Percentiles rank a stretch among this genome's conserved stretches.
phyloP scores from a whole-genome alignment of 2,329 filamentous ascomycete species.

The Alternaria sp. region DNA sequence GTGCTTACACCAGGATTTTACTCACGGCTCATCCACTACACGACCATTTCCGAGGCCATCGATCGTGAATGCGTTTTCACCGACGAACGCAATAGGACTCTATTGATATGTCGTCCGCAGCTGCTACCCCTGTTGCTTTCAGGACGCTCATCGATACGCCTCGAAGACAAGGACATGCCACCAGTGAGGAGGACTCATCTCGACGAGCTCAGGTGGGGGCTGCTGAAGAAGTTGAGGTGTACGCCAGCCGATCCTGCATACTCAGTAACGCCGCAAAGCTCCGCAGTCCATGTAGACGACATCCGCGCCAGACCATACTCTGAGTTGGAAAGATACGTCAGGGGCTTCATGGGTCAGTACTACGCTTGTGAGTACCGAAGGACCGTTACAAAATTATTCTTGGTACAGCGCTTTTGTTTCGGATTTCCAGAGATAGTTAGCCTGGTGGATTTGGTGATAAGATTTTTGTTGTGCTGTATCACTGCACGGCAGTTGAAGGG shows the following conservation, averaged over 20 bases:
- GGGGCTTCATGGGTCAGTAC: slow-evolving; percentile 14
- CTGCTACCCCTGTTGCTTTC: slow-evolving; percentile 53
- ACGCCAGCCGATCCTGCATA: slow-evolving; percentile 53
- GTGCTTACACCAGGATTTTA: slow-evolving; percentile 73
- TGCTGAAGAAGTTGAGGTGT: slow-evolving; percentile 53
- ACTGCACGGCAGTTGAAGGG: slow-evolving; percentile 36
- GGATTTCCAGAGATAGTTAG: slow-evolving; percentile 59
- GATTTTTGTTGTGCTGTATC: slow-evolving; percentile 63
- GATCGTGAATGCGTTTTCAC: slow-evolving; percentile 64
- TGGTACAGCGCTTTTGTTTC: slow-evolving; percentile 53
- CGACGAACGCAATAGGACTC: slow-evolving; percentile 65
- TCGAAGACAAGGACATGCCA: slow-evolving; percentile 33
- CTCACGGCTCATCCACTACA: slow-evolving; percentile 69
- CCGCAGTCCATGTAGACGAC: slow-evolving; percentile 40
- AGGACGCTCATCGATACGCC: slow-evolving; percentile 42
- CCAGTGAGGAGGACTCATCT: slow-evolving; percentile 19
- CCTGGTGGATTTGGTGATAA: slow-evolving; percentile 76
- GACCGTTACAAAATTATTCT: slow-evolving; percentile 52
- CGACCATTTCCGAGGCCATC: slow-evolving; percentile 68
- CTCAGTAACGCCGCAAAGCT: slow-evolving; percentile 30
- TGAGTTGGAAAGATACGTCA: slow-evolving; percentile 53
- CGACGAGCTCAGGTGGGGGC: slow-evolving; percentile 48
- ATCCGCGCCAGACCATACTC: slow-evolving; percentile 52
- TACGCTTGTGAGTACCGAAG: slow-evolving; percentile 49
- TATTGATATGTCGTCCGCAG: slow-evolving; percentile 65